These are phyloP conservation scores for Priceomyces melissophilus DNA, from an alignment of 805 yeast genomes.

Conservation along the genomic window DNA sequence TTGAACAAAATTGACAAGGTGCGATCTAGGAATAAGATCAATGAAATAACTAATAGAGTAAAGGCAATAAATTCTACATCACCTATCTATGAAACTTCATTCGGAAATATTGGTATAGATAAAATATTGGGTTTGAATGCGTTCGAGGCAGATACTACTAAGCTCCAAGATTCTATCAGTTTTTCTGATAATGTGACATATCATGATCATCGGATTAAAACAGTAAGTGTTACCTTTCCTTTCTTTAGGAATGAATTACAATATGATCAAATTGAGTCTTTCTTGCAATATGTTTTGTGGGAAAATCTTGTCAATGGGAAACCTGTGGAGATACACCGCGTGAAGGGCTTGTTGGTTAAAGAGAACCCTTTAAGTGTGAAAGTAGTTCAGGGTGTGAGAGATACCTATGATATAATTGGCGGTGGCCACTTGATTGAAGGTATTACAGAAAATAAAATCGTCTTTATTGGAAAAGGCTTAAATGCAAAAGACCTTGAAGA, in stretches of 20 bases:
- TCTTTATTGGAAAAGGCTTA: slow-evolving; percentile 71
- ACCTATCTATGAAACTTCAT: slow-evolving; percentile 63
- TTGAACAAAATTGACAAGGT: slow-evolving; percentile 72
- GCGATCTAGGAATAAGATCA: slow-evolving; percentile 18
- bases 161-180: slow-evolving; percentile 14
- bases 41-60: slow-evolving; percentile 37
- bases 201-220: slow-evolving; percentile 39
- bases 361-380: slow-evolving; percentile 35
- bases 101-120: slow-evolving; percentile 68
- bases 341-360: slow-evolving; percentile 67
- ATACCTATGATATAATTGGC: slow-evolving; percentile 77
- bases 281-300: slow-evolving; percentile 77
- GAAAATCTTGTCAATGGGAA: slow-evolving; percentile 45
- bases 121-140: slow-evolving; percentile 77
- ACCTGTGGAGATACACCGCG: slow-evolving; percentile 68
- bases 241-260: slow-evolving; percentile 34
- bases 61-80: slow-evolving; percentile 63
- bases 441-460: slow-evolving; percentile 51
- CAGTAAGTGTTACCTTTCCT: slow-evolving; percentile 42
- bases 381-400: slow-evolving; percentile 89
- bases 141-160: slow-evolving; percentile 45
- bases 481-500: slow-evolving; percentile 27
- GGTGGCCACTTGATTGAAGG: slow-evolving; percentile 36
- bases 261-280: slow-evolving; percentile 50
- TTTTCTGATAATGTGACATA: slow-evolving; percentile 14